phyloP scores from a whole-genome alignment of 768 basidiomycete genomes.

The Boletus reticuloceps region DNA sequence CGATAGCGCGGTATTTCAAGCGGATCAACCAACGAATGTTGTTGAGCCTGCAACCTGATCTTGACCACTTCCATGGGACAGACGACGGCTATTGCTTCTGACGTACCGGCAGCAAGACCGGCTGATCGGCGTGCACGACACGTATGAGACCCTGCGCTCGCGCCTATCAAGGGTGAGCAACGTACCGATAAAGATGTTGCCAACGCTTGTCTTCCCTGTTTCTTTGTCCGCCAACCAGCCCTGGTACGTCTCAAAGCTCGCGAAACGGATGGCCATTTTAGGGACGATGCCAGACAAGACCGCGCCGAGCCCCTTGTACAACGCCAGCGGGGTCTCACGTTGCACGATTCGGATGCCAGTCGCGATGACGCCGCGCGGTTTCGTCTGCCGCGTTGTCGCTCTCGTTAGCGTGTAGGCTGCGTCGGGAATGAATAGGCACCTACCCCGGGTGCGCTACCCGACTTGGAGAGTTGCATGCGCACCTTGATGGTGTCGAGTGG shows the following conservation, averaged over 20 bases:
- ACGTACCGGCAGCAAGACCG: conserved; percentile 92
- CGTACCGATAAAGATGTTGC: conserved; percentile 84
- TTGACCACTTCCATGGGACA: conserved; percentile 99
- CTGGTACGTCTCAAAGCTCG: conserved; percentile 96
- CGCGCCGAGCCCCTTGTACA: conserved; percentile 98
- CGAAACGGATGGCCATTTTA: conserved; percentile 99
- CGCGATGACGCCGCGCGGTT: conserved; percentile 87
- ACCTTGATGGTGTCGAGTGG: conserved; percentile 99
- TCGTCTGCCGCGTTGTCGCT: conserved; percentile 58
- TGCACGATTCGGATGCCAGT: conserved; percentile 86
- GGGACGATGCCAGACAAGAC: conserved; percentile 96
- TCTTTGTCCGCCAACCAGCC: conserved; percentile 67
- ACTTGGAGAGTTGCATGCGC: conserved; percentile 96
- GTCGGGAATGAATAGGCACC: conserved; percentile 32
- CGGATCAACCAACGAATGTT: conserved; percentile 95
- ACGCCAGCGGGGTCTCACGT: conserved; percentile 89
- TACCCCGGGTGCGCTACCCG: conserved; percentile 79
- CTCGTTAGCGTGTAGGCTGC: neutral
- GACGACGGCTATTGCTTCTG: conserved; percentile 92
- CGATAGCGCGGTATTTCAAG: conserved; percentile 91
- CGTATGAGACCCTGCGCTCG: neutral
- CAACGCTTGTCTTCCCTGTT: conserved; percentile 78
- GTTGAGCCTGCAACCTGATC: conserved; percentile 96
- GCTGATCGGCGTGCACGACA: conserved; percentile 46
- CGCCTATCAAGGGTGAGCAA: neutral